Evolutionary conservation across 805 yeast species (phyloP), one percentile per base, ranked within the genome.

Genomic region (Hagleromyces aurorensis): DNA sequence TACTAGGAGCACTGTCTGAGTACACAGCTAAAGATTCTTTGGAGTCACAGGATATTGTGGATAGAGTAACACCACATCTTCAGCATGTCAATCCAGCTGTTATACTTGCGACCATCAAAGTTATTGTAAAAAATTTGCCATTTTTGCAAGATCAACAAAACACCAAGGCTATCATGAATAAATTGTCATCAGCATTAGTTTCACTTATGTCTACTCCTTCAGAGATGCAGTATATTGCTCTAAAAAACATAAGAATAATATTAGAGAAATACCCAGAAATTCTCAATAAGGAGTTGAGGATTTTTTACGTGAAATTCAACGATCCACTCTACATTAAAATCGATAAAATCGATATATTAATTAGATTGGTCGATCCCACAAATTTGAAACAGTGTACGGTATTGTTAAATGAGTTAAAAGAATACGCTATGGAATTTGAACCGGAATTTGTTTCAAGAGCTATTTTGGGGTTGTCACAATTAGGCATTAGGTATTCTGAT

Each of bases 51-150:
- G 86, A 83, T 49, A 83, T 89, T 32, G 71, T 89, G 38, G 96
- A 89, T 48, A 69, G 95, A 39, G 86, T 85, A 7, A 72, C 83
- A 7, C 97, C 98, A 9, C 97, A 91, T 60, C 70, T 89, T 48
- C 98, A 89, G 62, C 98, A 89, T 55, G 96, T 83, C 14, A 89
- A 89, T 54, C 94, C 98, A 0, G 83, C 95, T 4, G 97, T 91
- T 13, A 96, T 91, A 3, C 62, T 89, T 42, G 72, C 84, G 16
- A 72, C 96, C 1, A 75, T 91, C 38, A 84, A 86, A 50, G 85
- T 82, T 2, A 74, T 87, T 5, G 53, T 89, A 12, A 72, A 73
- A 34, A 93, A 86, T 51, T 41, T 78, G 19, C 74, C 73, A 7
- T 54, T 62, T 11, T 48, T 79, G 6, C 44, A 52, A 37, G 15